Evolutionary conservation across 2,329 filamentous ascomycete species (phyloP), one percentile per base, ranked within the genome.

Genomic region (Clonostachys rosea): DNA sequence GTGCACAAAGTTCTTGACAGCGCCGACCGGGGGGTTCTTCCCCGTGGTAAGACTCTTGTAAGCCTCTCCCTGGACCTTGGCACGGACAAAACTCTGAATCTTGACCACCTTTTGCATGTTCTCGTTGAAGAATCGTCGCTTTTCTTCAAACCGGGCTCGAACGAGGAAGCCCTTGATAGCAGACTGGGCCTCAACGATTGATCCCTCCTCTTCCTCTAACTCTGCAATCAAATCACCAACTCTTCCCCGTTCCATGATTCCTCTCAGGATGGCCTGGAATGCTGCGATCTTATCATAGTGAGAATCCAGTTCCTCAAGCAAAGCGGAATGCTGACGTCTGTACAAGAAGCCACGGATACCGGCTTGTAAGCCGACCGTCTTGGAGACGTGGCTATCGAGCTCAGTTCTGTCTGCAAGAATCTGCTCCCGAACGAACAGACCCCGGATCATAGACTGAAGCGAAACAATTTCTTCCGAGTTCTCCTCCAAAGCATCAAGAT

Each of bases 51-150:
- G 76, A 63, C 89, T 96, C 78, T 96, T 96, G 75, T 99, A 99
- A 3, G 94, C 94, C 68, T 99, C 90, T 45, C 94, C 94, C 66
- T 99, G 94, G 44, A 97, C 89, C 62, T 95, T 94, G 54, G 86
- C 94, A 51, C 94, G 84, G 46, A 97, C 86, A 55, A 97, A 95
- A 63, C 94, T 99, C 64, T 99, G 95, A 48, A 97, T 91, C 68
- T 99, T 99, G 75, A 99, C 86, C 24, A 99, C 94, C 68, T 95
- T 97, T 59, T 96, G 84, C 94, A 99, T 99, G 61, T 99, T 99
- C 68, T 95, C 86, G 56, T 87, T 86, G 74, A 91, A 99, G 70
- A 87, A 92, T 18, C 83, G 84, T 61, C 87, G 84, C 76, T 96
- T 96, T 65, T 95, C 89, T 45, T 80, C 82, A 57, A 95, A 97